Conservation (phyloP, 352 stramenopile genomes). For the Phytophthora nicotianae region DNA sequence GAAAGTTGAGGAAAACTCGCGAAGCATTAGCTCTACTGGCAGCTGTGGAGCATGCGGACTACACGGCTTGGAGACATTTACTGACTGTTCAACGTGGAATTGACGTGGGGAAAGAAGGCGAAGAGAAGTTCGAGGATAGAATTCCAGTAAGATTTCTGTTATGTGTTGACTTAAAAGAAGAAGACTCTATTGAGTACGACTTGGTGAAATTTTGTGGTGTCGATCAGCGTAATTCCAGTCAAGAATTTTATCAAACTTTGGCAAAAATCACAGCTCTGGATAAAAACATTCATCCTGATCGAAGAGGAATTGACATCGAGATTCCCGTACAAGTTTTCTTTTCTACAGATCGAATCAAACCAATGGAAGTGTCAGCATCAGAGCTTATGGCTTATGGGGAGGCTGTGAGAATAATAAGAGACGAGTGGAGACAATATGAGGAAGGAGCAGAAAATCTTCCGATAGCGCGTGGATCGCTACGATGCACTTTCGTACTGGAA, state of each 20-base stretch:
- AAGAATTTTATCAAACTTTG: slow-evolving; percentile 10
- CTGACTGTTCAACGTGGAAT: slow-evolving; percentile 7
- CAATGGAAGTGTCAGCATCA: slow-evolving; percentile 4
- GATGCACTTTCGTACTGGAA: slow-evolving; percentile 13
- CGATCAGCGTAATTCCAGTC: neutral
- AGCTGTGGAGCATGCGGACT: slow-evolving; percentile 8
- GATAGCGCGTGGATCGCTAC: neutral
- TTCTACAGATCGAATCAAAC: slow-evolving; percentile 7
- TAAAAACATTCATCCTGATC: neutral
- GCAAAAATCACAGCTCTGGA: slow-evolving; percentile 1
- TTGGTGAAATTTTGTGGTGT: slow-evolving; percentile 7
- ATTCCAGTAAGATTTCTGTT: slow-evolving; percentile 11
- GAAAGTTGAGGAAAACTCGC: slow-evolving; percentile 6
- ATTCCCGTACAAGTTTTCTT: slow-evolving; percentile 12
- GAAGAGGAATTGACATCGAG: slow-evolving; percentile 6
- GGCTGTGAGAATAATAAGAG: slow-evolving; percentile 1
- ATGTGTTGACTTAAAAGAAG: slow-evolving; percentile 1
- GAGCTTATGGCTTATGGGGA: slow-evolving; percentile 1
- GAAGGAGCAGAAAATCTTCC: neutral
- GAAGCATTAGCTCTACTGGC: slow-evolving; percentile 9
- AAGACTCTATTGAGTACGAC: neutral
- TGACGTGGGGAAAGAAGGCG: slow-evolving; percentile 4
- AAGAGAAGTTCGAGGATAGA: slow-evolving; percentile 4
- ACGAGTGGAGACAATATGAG: slow-evolving; percentile 2
- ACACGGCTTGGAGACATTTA: slow-evolving; percentile 5